phyloP scores from a whole-genome alignment of 2,329 filamentous ascomycete genomes.

The Akanthomyces uredinophilus region DNA sequence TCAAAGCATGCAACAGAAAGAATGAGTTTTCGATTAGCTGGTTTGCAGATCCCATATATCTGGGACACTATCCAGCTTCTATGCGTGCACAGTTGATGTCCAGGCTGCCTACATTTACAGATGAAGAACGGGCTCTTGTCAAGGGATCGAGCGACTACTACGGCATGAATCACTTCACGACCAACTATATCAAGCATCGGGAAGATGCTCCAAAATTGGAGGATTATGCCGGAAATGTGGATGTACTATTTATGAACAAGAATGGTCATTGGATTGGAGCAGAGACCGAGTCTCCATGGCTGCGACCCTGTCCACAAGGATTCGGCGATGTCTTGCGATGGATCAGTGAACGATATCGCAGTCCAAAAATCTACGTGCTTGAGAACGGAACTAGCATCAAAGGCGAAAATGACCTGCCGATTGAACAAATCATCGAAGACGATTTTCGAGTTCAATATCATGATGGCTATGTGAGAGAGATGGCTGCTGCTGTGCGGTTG shows the following conservation, averaged over 20 bases:
- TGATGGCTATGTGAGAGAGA: conserved; percentile 67
- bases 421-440: conserved; percentile 69
- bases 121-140: conserved; percentile 67
- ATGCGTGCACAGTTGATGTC: conserved; percentile 78
- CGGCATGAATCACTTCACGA: conserved; percentile 91
- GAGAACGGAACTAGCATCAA: conserved; percentile 85
- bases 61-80: conserved; percentile 75
- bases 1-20: conserved; percentile 73
- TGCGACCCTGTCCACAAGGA: conserved; percentile 68
- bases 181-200: conserved; percentile 77
- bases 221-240: conserved; percentile 73
- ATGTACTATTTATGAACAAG: conserved; percentile 67
- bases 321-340: conserved; percentile 74
- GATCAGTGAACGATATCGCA: conserved; percentile 70
- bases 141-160: conserved; percentile 90
- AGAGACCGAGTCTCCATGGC: conserved; percentile 78
- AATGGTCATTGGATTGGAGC: conserved; percentile 68
- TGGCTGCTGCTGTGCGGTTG: conserved; percentile 65
- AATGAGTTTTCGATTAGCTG: conserved; percentile 83
- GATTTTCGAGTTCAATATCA: conserved; percentile 80
- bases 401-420: conserved; percentile 70
- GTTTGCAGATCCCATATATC: conserved; percentile 86
- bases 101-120: conserved; percentile 68
- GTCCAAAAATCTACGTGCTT: conserved; percentile 78
- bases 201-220: conserved; percentile 28